Evolutionary conservation across 352 stramenopile genomes (phyloP).

Genomic region (Phytopythium aichiense): DNA sequence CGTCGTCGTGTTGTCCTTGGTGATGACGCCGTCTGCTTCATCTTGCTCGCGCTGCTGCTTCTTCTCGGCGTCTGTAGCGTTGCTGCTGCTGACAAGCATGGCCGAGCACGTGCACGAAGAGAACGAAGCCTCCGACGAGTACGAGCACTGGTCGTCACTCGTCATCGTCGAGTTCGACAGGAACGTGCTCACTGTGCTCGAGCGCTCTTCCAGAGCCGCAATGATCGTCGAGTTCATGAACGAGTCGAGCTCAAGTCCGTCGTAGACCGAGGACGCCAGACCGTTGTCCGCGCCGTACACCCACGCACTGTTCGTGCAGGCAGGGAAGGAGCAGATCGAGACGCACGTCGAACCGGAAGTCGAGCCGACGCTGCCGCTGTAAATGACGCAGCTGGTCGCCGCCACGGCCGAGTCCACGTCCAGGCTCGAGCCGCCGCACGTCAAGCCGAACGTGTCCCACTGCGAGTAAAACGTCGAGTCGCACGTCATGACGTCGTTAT

Average conservation of each 20-base stretch:
- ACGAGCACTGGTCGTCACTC: conserved; percentile 56
- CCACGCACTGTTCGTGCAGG: conserved; percentile 53
- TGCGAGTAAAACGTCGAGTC: conserved; percentile 78
- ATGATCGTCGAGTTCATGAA: conserved; percentile 55
- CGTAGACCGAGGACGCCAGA: conserved; percentile 65
- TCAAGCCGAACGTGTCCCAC: conserved; percentile 68
- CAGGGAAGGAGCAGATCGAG: conserved; percentile 76
- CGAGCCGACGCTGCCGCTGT: conserved; percentile 53
- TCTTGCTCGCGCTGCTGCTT: conserved; percentile 53
- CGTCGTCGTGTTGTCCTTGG: conserved; percentile 53
- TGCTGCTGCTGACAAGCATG: conserved; percentile 35
- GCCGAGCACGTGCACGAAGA: conserved; percentile 63
- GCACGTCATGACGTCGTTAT: conserved; percentile 42
- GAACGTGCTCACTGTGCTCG: conserved; percentile 37
- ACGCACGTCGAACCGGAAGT: conserved; percentile 58
- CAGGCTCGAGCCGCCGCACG: conserved; percentile 39
- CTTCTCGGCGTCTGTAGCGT: conserved; percentile 41
- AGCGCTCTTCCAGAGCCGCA: conserved; percentile 28
- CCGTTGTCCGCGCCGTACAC: conserved; percentile 59
- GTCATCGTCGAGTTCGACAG: conserved; percentile 60
- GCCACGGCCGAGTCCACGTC: conserved; percentile 49
- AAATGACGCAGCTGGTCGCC: conserved; percentile 64
- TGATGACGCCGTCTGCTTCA: conserved; percentile 48
- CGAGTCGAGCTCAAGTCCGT: conserved; percentile 36
- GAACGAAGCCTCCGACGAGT: conserved; percentile 61